Percentiles rank a stretch among this genome's conserved stretches.
Evolutionary conservation across 768 basidiomycete species (phyloP).

Genomic region (Phaeotremella skinneri): DNA sequence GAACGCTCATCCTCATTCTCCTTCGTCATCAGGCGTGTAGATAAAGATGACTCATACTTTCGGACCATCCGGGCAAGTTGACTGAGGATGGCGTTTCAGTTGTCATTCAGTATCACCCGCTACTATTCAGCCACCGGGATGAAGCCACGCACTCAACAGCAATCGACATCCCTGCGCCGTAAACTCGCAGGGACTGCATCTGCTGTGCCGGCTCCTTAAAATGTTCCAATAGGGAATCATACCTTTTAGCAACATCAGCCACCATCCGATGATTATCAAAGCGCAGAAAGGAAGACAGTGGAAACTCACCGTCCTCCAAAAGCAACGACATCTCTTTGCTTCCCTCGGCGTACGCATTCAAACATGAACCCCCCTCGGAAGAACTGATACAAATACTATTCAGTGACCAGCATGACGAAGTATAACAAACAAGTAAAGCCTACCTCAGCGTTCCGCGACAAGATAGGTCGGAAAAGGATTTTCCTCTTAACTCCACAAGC

Average conservation of each 20-base stretch:
- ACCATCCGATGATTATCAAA: background rate
- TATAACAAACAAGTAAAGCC: conserved; percentile 1
- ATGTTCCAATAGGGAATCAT: conserved; percentile 44
- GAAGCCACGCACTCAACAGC: conserved; percentile 40
- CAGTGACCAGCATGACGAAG: background rate
- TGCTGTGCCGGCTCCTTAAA: conserved; percentile 44
- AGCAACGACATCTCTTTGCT: conserved; percentile 43
- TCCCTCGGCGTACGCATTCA: conserved; percentile 43
- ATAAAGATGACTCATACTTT: conserved; percentile 40
- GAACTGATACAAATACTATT: conserved; percentile 21
- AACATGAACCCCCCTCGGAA: conserved; percentile 50
- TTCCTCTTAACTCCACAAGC: conserved; percentile 31
- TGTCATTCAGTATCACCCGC: background rate
- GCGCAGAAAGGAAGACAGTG: background rate
- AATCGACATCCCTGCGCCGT: conserved; percentile 48
- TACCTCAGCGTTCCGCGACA: conserved; percentile 41
- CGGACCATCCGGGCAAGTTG: conserved; percentile 40
- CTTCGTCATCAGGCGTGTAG: conserved; percentile 40
- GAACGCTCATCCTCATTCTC: conserved; percentile 43
- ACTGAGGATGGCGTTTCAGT: conserved; percentile 15
- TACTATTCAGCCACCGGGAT: background rate
- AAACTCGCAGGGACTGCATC: conserved; percentile 30
- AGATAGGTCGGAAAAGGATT: conserved; percentile 43
- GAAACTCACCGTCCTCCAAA: conserved; percentile 43
- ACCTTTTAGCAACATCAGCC: conserved; percentile 18